Evolutionary conservation across 208 protist species (phyloP), one percentile per base, ranked within the genome.

Genomic region (Herpetomonas muscarum): DNA sequence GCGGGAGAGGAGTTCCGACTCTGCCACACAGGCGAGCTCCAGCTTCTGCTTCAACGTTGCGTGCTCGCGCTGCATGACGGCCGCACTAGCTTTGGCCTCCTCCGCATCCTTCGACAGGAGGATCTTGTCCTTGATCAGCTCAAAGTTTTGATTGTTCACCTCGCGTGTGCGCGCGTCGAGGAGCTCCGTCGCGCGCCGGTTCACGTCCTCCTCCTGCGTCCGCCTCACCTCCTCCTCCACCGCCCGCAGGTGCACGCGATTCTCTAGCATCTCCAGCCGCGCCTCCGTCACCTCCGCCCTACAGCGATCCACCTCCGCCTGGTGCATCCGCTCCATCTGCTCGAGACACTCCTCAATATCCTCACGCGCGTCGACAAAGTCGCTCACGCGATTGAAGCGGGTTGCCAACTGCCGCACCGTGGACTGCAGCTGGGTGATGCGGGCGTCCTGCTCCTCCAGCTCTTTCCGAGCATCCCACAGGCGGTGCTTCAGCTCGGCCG

Each of bases 231-330:
- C 50, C 51, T 74, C 63, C 71, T 87, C 76, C 55, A 81, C 64
- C n/a, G 73, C 53, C 47, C 74, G 63, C 49, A 88, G 67, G 47
- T 70, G 61, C 32, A 95, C 85, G 31, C 85, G 82, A 15, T 88
- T 75, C 59, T 92, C 86, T 32, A 94, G 73, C 55, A 81, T 77
- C n/a, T 79, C 66, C 19, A 92, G 59, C 9, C 81, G 70, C 15
- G 74, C 64, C 2, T 45, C 10, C 2, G 47, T 64, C 26, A 64
- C 58, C 34, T 65, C 73, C 9, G 67, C 57, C 29, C 61, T 52
- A 41, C 72, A 64, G 21, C 45, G 24, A 22, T 46, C 55, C 12
- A 67, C 19, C 44, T 85, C 72, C 24, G 61, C 71, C 9, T 62
- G 41, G 19, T 61, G 62, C 9, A 49, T 28, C 7, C 61, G 57